Evolutionary conservation across 768 basidiomycete species (phyloP), one percentile per base, ranked within the genome.

Genomic region (Lactarius psammicola): DNA sequence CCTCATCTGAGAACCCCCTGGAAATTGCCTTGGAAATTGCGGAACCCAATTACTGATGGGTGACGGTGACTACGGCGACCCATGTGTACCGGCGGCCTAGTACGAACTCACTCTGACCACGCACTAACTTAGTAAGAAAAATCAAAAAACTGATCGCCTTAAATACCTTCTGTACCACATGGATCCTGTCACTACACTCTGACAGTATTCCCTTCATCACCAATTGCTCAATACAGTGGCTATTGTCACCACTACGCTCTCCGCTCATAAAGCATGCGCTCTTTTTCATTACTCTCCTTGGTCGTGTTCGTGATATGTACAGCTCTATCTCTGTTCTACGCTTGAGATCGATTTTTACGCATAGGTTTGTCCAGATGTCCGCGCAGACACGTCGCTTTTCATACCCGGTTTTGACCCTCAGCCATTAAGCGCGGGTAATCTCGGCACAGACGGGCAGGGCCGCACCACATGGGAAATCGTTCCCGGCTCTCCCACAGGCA

Each of bases 391-490:
- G 26, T 56, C 59, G 2, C 59, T 65, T 28, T 60, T 61, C 54
- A 49, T 61, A 15, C 64, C 64, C 8, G 64, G 59, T 23, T 65
- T 65, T 36, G 64, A 65, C 17, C 36, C 36, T 28, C 59, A 65
- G 59, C 64, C 64, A 20, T 38, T 65, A 33, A 65, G 59, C 54
- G 64, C n/a, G 20, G 23, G 36, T 7, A 46, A 60, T 20, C 58
- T 56, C 20, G 64, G 64, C 9, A 33, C 42, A 55, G 59, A 61
- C n/a, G 53, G 34, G 42, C 51, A 53, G 5, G 64, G 64, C 49
- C 59, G 59, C 28, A 65, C 59, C 33, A 65, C 54, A 28, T 65
- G 59, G 64, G 59, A 61, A 53, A 61, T 65, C 30, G 18, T 61
- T 23, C 59, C 59, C 4, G 64, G 59, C 40, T 15, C 59, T 31